These are phyloP conservation scores for Hypoxylon sp. DNA, from an alignment of 2,329 filamentous ascomycete species.

Conservation along the genomic window DNA sequence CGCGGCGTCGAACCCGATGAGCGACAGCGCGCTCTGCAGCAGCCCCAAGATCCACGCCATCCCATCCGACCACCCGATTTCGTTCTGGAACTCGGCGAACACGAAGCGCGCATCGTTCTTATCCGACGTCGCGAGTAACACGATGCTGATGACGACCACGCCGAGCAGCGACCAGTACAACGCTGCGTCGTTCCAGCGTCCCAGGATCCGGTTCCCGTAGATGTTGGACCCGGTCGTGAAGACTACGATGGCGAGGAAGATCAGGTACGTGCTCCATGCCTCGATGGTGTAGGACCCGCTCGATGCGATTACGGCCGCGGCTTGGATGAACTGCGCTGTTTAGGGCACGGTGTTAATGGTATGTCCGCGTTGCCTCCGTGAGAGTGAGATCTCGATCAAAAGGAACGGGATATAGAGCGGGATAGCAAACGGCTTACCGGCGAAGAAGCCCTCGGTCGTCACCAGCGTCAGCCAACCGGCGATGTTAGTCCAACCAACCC, in stretches of 20 bases:
- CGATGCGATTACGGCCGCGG: conserved; percentile 59
- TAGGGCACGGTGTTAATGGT: conserved; percentile 10
- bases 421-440: conserved; percentile 49
- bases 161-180: conserved; percentile 61
- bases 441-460: conserved; percentile 61
- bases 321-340: conserved; percentile 61
- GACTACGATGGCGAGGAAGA: conserved; percentile 59
- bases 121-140: conserved; percentile 58
- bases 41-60: conserved; percentile 64
- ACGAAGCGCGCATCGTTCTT: conserved; percentile 61
- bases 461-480: conserved; percentile 62
- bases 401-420: neutral
- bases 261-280: conserved; percentile 60
- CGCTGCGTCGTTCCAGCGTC: conserved; percentile 60
- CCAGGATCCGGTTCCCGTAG: conserved; percentile 60
- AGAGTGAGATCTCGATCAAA: neutral
- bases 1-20: conserved; percentile 62
- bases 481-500: conserved; percentile 63
- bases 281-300: conserved; percentile 56
- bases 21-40: conserved; percentile 58
- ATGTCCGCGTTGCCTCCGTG: neutral
- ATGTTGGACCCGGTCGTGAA: conserved; percentile 59
- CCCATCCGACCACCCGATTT: conserved; percentile 62
- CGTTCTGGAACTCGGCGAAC: conserved; percentile 62
- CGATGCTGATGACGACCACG: conserved; percentile 61